Conservation (phyloP, 805 yeast genomes). For the Myxozyma mucilagina region DNA sequence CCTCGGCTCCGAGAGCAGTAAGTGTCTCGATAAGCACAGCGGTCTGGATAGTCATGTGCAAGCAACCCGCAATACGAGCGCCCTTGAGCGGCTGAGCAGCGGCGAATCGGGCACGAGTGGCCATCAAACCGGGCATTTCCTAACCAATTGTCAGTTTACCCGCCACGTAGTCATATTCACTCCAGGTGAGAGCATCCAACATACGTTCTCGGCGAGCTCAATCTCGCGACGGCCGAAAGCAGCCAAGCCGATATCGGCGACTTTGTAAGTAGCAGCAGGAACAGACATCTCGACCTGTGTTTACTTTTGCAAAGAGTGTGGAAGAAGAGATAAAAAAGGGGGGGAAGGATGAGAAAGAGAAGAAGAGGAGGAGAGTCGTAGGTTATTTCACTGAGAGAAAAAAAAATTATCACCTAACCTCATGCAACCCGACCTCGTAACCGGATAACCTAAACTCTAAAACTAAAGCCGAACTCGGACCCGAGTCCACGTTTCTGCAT, state of each 20-base stretch:
- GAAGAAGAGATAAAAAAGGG: not conserved
- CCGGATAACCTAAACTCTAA: not conserved
- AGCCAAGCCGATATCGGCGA: constrained; percentile 96
- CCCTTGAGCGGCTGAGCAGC: constrained; percentile 92
- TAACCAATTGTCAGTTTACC: no score
- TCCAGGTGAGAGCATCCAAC: not conserved
- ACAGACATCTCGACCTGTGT: constrained; percentile 20
- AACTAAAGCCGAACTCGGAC: constrained; percentile 8
- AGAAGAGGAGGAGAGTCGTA: not conserved
- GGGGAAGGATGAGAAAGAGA: not conserved
- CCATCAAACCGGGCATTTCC: constrained; percentile 69
- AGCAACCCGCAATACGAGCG: constrained; percentile 98
- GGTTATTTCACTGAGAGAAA: not conserved
- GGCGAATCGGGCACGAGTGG: constrained; percentile 92
- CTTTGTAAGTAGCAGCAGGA: constrained; percentile 59
- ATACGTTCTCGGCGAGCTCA: constrained; percentile 97
- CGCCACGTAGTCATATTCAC: not conserved
- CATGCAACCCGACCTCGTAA: no score
- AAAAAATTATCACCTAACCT: constrained; percentile 1
- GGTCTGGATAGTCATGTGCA: constrained; percentile 99
- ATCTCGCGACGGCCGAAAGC: constrained; percentile 99
- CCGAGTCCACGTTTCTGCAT: no score
- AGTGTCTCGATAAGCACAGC: constrained; percentile 98
- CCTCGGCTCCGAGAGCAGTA: constrained; percentile 98
- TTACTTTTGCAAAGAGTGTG: no score